Conservation (phyloP, 805 yeast species). For the Tetrapisispora iriomotensis region DNA sequence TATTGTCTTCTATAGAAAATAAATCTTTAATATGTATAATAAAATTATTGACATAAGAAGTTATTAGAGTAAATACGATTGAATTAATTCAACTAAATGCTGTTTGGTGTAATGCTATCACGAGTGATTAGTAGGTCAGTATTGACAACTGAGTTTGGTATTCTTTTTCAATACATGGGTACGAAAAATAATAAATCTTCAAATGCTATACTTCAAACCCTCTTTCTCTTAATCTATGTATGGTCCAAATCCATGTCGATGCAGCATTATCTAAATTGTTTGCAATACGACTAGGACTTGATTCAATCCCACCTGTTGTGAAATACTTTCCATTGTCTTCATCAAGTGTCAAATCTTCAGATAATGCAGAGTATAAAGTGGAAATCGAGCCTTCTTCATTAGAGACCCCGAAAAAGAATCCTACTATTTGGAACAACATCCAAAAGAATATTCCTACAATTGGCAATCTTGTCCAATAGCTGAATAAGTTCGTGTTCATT, state of each 20-base stretch:
- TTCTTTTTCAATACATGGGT: too few species aligned
- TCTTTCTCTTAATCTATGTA: constrained; percentile 45
- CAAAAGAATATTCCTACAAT: constrained; percentile 67
- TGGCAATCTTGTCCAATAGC: constrained; percentile 71
- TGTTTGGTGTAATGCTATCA: too few species aligned
- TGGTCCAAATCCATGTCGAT: constrained; percentile 74
- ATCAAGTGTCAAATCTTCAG: constrained; percentile 38
- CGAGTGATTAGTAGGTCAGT: too few species aligned
- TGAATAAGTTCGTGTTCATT: constrained; percentile 68
- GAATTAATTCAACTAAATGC: too few species aligned
- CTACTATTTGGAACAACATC: constrained; percentile 61
- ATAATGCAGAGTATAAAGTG: constrained; percentile 52
- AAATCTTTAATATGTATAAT: too few species aligned
- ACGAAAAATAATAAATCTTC: too few species aligned
- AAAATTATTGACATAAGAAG: too few species aligned
- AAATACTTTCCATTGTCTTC: constrained; percentile 62
- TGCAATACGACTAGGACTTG: constrained; percentile 51
- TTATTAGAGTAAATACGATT: too few species aligned
- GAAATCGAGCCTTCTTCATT: constrained; percentile 64
- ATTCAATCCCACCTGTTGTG: constrained; percentile 48
- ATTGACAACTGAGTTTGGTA: too few species aligned
- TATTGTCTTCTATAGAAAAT: too few species aligned
- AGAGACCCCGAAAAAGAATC: constrained; percentile 58
- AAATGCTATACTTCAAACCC: constrained; percentile 25
- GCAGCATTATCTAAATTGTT: constrained; percentile 50